Conservation (phyloP, 1,284 basidiomycete genomes). For the Trametes versicolor region DNA sequence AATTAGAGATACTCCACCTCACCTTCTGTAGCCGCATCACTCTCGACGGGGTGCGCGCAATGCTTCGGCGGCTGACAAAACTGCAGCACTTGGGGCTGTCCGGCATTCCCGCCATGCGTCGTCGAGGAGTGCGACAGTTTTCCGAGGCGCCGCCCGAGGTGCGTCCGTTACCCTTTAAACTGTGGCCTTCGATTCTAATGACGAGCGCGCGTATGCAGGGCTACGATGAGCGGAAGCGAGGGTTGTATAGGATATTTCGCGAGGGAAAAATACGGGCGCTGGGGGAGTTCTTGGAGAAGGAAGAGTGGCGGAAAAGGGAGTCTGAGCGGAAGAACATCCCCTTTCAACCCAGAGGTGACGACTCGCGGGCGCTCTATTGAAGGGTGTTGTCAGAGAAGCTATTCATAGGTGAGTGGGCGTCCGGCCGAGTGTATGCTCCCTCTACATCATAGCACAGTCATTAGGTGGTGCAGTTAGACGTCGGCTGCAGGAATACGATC, state of each 20-base stretch:
- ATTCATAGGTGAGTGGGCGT: neutral
- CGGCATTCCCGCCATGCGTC: conserved; percentile 81
- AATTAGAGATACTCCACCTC: conserved; percentile 86
- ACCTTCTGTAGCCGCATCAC: conserved; percentile 90
- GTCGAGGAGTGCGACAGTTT: conserved; percentile 81
- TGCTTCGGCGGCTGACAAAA: conserved; percentile 70
- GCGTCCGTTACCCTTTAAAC: conserved; percentile 17
- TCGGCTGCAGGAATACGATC: neutral
- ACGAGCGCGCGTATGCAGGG: conserved; percentile 27
- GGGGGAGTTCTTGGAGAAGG: conserved; percentile 72
- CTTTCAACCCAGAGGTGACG: conserved; percentile 67
- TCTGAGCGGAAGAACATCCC: conserved; percentile 67
- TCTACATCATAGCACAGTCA: conserved; percentile 1
- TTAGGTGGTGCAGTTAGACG: neutral
- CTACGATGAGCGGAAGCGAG: conserved; percentile 47
- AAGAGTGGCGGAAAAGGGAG: conserved; percentile 62
- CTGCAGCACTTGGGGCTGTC: conserved; percentile 86
- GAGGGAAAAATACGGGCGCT: conserved; percentile 76
- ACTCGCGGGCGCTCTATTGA: conserved; percentile 59
- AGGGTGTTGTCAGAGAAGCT: neutral
- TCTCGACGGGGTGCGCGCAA: conserved; percentile 80
- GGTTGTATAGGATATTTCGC: conserved; percentile 86
- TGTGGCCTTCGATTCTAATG: conserved; percentile 17
- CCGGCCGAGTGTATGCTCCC: neutral
- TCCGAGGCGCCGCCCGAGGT: conserved; percentile 82